A percentile compares a stretch with the other conserved stretches of the same genome.
phyloP scores from a whole-genome alignment of 345 rosid species.

The Clausena lansium region DNA sequence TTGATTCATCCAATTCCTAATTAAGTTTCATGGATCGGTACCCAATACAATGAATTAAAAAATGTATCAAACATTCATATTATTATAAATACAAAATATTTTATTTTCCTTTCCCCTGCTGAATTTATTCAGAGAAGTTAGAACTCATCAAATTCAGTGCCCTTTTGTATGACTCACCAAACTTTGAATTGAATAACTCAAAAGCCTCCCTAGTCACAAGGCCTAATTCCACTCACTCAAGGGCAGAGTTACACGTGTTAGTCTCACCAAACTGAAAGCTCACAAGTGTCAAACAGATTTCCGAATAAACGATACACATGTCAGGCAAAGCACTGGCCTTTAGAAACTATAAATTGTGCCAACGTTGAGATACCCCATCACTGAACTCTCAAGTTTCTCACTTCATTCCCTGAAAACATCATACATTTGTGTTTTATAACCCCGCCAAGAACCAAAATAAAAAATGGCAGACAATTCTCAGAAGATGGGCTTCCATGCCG shows the following conservation, averaged over 20 bases:
- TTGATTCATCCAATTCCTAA: background rate
- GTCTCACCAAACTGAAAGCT: background rate
- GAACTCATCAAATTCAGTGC: background rate
- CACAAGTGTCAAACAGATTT: background rate
- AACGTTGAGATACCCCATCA: background rate
- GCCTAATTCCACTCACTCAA: background rate
- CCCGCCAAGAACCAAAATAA: constrained; percentile 1
- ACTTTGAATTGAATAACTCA: background rate
- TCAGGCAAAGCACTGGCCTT: background rate
- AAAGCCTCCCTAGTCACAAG: constrained; percentile 8
- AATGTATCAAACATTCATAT: background rate
- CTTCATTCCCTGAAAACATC: background rate
- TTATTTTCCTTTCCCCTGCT: background rate
- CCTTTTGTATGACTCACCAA: background rate
- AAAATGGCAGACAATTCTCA: constrained; percentile 44
- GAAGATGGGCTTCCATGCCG: constrained; percentile 42
- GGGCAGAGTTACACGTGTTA: background rate
- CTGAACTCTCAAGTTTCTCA: background rate
- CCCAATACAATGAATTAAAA: background rate
- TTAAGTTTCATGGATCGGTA: background rate
- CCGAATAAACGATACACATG: background rate
- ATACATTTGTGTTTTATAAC: background rate
- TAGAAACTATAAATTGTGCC: constrained; percentile 13
- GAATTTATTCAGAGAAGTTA: background rate
- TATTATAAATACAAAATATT: background rate